phyloP scores from a whole-genome alignment of 768 basidiomycete genomes.

The Suillus occidentalis region DNA sequence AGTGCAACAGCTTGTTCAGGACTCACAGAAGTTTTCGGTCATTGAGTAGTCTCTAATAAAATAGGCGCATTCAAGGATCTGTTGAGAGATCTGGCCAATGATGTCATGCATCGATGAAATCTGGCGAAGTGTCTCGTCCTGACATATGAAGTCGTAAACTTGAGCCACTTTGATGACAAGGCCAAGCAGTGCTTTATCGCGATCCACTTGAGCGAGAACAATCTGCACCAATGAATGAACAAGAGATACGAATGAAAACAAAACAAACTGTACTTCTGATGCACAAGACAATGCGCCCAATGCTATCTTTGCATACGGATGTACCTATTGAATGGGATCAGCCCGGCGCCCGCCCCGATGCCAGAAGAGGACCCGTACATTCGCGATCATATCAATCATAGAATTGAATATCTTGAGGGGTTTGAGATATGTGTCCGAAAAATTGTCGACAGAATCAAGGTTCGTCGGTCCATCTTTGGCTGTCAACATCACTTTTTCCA shows the following conservation, averaged over 20 bases:
- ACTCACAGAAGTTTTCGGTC: constrained; percentile 10
- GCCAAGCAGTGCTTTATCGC: background rate
- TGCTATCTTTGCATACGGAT: constrained; percentile 11
- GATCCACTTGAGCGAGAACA: constrained; percentile 5
- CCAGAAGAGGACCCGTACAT: background rate
- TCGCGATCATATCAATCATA: background rate
- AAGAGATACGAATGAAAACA: background rate
- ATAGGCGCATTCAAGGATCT: constrained; percentile 8
- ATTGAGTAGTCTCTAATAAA: constrained; percentile 10
- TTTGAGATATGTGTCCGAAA: constrained; percentile 2
- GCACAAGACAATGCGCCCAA: constrained; percentile 2
- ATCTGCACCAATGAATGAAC: background rate
- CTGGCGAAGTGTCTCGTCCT: background rate
- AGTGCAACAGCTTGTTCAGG: background rate
- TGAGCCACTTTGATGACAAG: constrained; percentile 6
- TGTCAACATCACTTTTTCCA: background rate
- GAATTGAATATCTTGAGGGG: constrained; percentile 8
- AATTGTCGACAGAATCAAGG: background rate
- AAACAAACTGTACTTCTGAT: background rate
- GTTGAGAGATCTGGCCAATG: constrained; percentile 1
- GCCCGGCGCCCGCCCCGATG: too few species aligned
- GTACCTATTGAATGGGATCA: background rate
- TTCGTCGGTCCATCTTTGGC: background rate
- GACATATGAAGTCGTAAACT: constrained; percentile 8
- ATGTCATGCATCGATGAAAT: background rate